phyloP scores from a whole-genome alignment of 495 filamentous ascomycete species.

The Filosporella fistucella region DNA sequence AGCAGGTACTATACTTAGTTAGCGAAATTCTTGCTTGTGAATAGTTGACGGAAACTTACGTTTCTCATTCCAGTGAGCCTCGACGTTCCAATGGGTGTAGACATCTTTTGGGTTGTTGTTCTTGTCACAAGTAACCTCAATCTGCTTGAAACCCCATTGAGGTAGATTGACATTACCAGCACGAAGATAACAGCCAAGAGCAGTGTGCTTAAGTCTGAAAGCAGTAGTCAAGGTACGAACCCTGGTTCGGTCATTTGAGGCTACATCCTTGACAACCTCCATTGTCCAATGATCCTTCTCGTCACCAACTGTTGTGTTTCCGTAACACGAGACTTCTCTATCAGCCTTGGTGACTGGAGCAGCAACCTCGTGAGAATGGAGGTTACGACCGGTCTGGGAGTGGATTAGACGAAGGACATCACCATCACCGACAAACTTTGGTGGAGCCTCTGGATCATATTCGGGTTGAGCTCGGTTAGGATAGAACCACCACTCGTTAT shows the following conservation, averaged over 20 bases:
- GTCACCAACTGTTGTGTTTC: constrained; percentile 94
- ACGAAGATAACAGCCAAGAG: constrained; percentile 87
- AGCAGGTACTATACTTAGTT: constrained; percentile 62
- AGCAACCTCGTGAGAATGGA: constrained; percentile 86
- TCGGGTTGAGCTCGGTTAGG: constrained; percentile 74
- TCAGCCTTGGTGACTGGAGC: constrained; percentile 88
- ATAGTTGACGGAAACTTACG: constrained; percentile 51
- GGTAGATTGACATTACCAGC: constrained; percentile 96
- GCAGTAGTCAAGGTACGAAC: constrained; percentile 90
- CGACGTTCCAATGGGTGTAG: constrained; percentile 99
- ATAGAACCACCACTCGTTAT: constrained; percentile 99
- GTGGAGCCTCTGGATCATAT: constrained; percentile 64
- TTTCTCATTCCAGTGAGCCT: constrained; percentile 90
- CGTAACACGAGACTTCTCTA: constrained; percentile 90
- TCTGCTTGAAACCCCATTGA: constrained; percentile 99
- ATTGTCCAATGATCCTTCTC: constrained; percentile 97
- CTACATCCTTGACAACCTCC: constrained; percentile 85
- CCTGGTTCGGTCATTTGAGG: constrained; percentile 78
- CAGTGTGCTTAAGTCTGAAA: constrained; percentile 81
- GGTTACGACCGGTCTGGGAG: constrained; percentile 90
- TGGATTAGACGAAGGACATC: constrained; percentile 85
- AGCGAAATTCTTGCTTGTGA: constrained; percentile 4
- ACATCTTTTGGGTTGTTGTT: constrained; percentile 87
- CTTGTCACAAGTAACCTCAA: constrained; percentile 93
- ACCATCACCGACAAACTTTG: constrained; percentile 71